Evolutionary conservation across 352 stramenopile genomes (phyloP), one percentile per base, ranked within the genome.

Genomic region (Thalassiosira sp.): DNA sequence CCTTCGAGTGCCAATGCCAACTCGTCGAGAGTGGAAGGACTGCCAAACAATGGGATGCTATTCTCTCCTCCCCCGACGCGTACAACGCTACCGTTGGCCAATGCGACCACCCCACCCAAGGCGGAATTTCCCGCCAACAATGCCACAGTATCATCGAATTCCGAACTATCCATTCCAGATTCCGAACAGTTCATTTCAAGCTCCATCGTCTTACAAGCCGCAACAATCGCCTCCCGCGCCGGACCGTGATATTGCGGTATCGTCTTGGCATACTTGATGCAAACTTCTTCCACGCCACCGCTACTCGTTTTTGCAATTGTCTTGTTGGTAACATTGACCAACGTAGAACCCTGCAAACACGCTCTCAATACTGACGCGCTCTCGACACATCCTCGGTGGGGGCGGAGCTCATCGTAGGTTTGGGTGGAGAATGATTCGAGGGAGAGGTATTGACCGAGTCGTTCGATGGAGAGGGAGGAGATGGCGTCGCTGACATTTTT

Each of bases 171-270:
- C 6, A 28, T 10, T 15, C 33, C 59, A 15, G 49, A 60, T 28
- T 73, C 61, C 13, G 67, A 82, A 49, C 79, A 85, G 56, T 88
- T 88, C 49, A 83, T 62, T 45, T 88, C 81, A 40, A 88, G 62
- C 66, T 88, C 81, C 18, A 88, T 66, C 6, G 76, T 82, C 62
- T 85, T 85, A 45, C 51, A 72, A 3, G 72, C 43, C 13, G 46
- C 27, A 3, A 35, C 2, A 37, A 88, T 60, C 5, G 62, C 25
- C 46, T 85, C 81, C 3, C 66, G n/a, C 1, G 81, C 58, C 22
- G 81, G 81, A 37, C 81, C 81, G 37, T 85, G 76, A 43, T 81
- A 84, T 59, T 82, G 68, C 22, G 81, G 81, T 54, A 68, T 80
- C n/a, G 51, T 62, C 40, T 69, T 53, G 25, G 65, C 56, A 53